These are phyloP conservation scores for Penicillium subrubescens DNA, from an alignment of 495 filamentous ascomycete species.

Conservation along the genomic window DNA sequence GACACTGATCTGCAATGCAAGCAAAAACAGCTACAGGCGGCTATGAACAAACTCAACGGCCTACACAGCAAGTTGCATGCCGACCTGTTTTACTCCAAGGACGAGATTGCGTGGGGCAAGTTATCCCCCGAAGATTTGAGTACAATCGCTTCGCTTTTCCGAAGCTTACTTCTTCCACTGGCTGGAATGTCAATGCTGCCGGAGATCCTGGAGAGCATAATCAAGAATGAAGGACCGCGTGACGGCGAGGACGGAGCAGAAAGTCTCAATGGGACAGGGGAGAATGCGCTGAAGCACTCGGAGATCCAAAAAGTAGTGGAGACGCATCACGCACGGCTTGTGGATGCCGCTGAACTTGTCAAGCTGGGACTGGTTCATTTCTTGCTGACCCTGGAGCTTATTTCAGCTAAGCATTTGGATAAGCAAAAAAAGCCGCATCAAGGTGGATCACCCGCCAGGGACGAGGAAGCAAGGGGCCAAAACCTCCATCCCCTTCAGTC, in stretches of 20 bases:
- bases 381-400: conserved; percentile 30
- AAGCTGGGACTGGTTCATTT: conserved; percentile 30
- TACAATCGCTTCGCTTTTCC: conserved; percentile 54
- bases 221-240: conserved; percentile 29
- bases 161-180: conserved; percentile 62
- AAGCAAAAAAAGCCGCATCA: conserved; percentile 17
- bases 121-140: conserved; percentile 65
- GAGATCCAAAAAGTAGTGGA: conserved; percentile 51
- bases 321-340: conserved; percentile 60
- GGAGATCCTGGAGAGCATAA: conserved; percentile 66
- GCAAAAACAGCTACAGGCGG: conserved; percentile 48
- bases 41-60: conserved; percentile 52
- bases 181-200: conserved; percentile 69
- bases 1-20: conserved; percentile 38
- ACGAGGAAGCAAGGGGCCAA: conserved; percentile 34
- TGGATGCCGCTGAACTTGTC: conserved; percentile 52
- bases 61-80: conserved; percentile 65
- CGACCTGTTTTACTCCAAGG: conserved; percentile 71
- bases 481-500: conserved; percentile 18
- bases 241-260: conserved; percentile 11
- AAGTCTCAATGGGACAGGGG: conserved; percentile 27
- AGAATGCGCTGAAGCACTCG: conserved; percentile 35
- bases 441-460: conserved; percentile 4
- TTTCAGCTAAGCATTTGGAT: conserved; percentile 28
- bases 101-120: conserved; percentile 70